Conservation (phyloP, 2,329 filamentous ascomycete genomes). For the Diaporthe batatas region DNA sequence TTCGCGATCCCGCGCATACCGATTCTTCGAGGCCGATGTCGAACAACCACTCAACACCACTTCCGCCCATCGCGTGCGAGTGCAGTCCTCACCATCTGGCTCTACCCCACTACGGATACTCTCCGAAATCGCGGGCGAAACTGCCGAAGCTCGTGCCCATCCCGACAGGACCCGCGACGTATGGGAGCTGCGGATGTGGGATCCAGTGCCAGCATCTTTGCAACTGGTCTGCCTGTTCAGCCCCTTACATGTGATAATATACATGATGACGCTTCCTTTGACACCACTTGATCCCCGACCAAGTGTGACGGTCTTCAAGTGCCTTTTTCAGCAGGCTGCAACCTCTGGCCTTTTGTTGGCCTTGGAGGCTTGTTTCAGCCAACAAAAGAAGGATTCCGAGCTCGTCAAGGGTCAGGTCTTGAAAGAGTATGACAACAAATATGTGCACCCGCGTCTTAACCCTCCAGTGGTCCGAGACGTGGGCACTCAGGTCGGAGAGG, state of each 20-base stretch:
- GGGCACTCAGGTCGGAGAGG: slow-evolving; percentile 78
- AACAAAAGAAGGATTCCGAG: slow-evolving; percentile 86
- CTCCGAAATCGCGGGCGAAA: slow-evolving; percentile 75
- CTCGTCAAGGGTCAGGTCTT: slow-evolving; percentile 93
- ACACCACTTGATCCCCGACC: slow-evolving; percentile 81
- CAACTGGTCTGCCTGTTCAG: slow-evolving; percentile 92
- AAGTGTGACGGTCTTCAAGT: slow-evolving; percentile 87
- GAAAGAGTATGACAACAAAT: slow-evolving; percentile 96
- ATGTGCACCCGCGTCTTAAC: slow-evolving; percentile 90
- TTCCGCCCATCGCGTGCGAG: slow-evolving; percentile 88
- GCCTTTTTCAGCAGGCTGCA: slow-evolving; percentile 80
- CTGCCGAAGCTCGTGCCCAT: slow-evolving; percentile 86
- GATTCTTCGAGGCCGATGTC: slow-evolving; percentile 89
- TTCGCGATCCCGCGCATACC: slow-evolving; percentile 84
- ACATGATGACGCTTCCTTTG: slow-evolving; percentile 88
- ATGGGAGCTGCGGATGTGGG: slow-evolving; percentile 95
- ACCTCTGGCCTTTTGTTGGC: slow-evolving; percentile 83
- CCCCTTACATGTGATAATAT: slow-evolving; percentile 91
- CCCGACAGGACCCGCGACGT: slow-evolving; percentile 87
- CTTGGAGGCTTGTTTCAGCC: slow-evolving; percentile 80
- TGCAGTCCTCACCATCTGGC: slow-evolving; percentile 84
- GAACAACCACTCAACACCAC: slow-evolving; percentile 82
- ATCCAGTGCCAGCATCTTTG: slow-evolving; percentile 86
- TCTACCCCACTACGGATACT: slow-evolving; percentile 85
- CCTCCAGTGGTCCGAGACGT: slow-evolving; percentile 79